Conservation (phyloP, 2,329 filamentous ascomycete genomes). For the Aspergillus oerlinghausenensis region DNA sequence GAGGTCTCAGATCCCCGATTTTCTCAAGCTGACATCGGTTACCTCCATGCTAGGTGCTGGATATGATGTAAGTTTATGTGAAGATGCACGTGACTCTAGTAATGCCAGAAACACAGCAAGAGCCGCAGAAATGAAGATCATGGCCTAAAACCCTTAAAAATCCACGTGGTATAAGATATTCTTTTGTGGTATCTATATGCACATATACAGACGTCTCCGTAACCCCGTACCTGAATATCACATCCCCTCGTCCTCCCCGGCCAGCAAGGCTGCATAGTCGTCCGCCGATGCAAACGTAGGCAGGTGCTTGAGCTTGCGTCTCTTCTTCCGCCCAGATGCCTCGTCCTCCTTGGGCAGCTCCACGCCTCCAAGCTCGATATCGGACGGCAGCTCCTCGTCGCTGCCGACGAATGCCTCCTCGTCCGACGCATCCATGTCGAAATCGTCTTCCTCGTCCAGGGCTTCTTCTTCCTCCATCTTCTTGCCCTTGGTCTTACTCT, state of each 20-base stretch:
- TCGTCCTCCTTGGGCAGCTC: slow-evolving; percentile 39
- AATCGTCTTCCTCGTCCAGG: slow-evolving; percentile 49
- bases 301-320: slow-evolving; percentile 79
- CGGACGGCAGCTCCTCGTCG: slow-evolving; percentile 52
- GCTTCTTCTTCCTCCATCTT: slow-evolving; percentile 36
- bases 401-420: slow-evolving; percentile 47
- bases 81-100: not conserved
- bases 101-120: not conserved
- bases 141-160: not conserved
- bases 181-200: slow-evolving; percentile 18
- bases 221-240: slow-evolving; percentile 12
- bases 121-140: not conserved
- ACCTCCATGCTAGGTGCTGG: not conserved
- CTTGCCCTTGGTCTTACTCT: slow-evolving; percentile 20
- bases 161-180: not conserved
- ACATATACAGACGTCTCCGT: slow-evolving; percentile 1
- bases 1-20: not conserved
- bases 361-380: slow-evolving; percentile 42
- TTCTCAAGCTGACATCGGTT: not conserved
- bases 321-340: slow-evolving; percentile 54
- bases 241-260: slow-evolving; percentile 58
- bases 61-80: not conserved
- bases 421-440: slow-evolving; percentile 46
- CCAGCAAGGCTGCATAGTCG: slow-evolving; percentile 85
- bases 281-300: slow-evolving; percentile 91